phyloP scores from a whole-genome alignment of 2,329 filamentous ascomycete species.

The Microdochium trichocladiopsis region DNA sequence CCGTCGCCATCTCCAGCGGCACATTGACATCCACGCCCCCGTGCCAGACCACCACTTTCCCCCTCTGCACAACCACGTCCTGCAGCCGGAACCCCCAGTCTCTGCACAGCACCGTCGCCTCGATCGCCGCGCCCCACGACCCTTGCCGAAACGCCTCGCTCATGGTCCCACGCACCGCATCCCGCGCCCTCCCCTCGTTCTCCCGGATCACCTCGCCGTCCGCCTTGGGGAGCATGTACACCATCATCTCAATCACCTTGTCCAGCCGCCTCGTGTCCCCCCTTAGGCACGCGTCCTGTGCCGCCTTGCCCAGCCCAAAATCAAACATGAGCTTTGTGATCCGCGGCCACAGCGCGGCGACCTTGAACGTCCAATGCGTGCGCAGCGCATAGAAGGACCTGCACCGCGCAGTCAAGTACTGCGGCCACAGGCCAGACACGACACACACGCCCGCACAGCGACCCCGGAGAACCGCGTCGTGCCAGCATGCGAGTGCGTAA shows the following conservation, averaged over 20 bases:
- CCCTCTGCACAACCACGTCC: conserved; percentile 1
- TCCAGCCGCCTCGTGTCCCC: neutral
- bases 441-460: conserved; percentile 2
- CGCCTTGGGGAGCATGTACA: neutral
- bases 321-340: conserved; percentile 5
- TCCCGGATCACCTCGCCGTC: conserved; percentile 4
- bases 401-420: conserved; percentile 3
- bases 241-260: neutral
- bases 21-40: conserved; percentile 4
- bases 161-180: neutral
- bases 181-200: neutral
- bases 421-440: conserved; percentile 9
- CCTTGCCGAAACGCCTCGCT: neutral
- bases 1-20: conserved; percentile 1
- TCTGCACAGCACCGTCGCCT: conserved; percentile 3
- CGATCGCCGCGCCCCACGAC: neutral
- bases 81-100: conserved; percentile 10
- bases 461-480: neutral
- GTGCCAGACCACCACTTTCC: conserved; percentile 4
- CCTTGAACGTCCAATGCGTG: neutral
- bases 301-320: conserved; percentile 3
- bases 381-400: conserved; percentile 1
- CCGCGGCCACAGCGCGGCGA: neutral
- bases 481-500: neutral
- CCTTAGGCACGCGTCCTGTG: conserved; percentile 4